These are phyloP conservation scores for Pilasporangium apinafurcum DNA, from an alignment of 352 stramenopile genomes.

Conservation along the genomic window DNA sequence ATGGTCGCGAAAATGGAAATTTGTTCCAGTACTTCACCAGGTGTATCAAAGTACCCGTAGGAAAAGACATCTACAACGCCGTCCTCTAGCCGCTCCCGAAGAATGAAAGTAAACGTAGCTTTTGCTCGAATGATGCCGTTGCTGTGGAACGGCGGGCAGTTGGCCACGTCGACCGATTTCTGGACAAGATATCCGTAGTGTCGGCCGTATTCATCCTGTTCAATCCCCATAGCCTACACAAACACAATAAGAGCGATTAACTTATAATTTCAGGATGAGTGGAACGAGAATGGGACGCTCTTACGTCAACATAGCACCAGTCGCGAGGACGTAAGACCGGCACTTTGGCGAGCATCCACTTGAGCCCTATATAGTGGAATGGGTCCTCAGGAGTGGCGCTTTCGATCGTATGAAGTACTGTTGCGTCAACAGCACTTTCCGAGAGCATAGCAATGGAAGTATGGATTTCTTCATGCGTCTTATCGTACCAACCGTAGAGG, in stretches of 20 bases:
- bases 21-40: constrained; percentile 20
- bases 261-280: too few species aligned
- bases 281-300: too few species aligned
- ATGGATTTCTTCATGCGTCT: constrained; percentile 28
- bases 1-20: constrained; percentile 14
- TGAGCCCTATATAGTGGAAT: constrained; percentile 45
- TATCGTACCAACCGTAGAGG: constrained; percentile 39
- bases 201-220: background rate
- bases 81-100: constrained; percentile 18
- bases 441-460: constrained; percentile 25
- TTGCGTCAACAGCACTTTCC: constrained; percentile 22
- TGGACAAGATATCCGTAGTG: background rate
- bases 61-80: constrained; percentile 38
- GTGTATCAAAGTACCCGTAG: constrained; percentile 31
- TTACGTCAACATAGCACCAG: constrained; percentile 28
- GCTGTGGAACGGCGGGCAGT: background rate
- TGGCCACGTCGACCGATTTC: background rate
- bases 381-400: constrained; percentile 22
- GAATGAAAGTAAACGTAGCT: constrained; percentile 7
- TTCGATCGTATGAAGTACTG: constrained; percentile 32
- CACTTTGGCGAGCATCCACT: constrained; percentile 39
- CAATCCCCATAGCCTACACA: constrained; percentile 5
- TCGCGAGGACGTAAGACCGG: constrained; percentile 17
- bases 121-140: background rate
- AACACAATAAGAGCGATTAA: too few species aligned